Evolutionary conservation across 306 rosid species (phyloP), one percentile per base, ranked within the genome.

Genomic region (Corylus avellana): DNA sequence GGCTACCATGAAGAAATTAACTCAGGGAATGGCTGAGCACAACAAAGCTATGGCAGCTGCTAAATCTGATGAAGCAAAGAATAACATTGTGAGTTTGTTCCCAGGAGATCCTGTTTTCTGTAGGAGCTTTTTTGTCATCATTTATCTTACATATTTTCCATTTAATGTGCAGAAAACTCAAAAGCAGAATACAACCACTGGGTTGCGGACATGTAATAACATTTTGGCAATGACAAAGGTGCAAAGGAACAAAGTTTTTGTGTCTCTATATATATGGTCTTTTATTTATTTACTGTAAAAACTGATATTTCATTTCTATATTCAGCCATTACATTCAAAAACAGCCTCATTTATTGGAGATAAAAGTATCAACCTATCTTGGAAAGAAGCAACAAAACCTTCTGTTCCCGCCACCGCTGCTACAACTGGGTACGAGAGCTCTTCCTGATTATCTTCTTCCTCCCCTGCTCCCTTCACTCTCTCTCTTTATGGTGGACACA

Each of bases 31-130:
- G 98, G 96, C 92, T 66, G 96, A 90, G 83, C 92, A 90, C 85
- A 95, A 88, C 85, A 93, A 93, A 88, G 89, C 98, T n/a, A 88
- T 95, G 97, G 92, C 98, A 46, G 87, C 90, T 77, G 99, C 99
- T 79, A 95, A 93, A 86, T 88, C 98, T 63, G 92, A 93, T 12
- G 98, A 95, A 87, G 99, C 91, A 35, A 95, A 93, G 87, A 88
- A 88, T 70, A 86, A 53, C 75, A 88, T 95, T 86, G 99, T 93
- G 84, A 89, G 98, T 91, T 59, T 67, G 56, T 42, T 83, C 64
- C 29, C 64, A 35, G 71, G 64, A 68, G 73, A 73, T 71, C 80
- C 29, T 55, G 56, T 54, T 77, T 9, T 73, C 77, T 66, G 77
- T 49, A 74, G 44, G 18, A 66, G 35, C 63, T 70, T 77, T 70